These are phyloP conservation scores for Fraxinus nigra DNA, from an alignment of 305 asterid species.

Conservation along the genomic window DNA sequence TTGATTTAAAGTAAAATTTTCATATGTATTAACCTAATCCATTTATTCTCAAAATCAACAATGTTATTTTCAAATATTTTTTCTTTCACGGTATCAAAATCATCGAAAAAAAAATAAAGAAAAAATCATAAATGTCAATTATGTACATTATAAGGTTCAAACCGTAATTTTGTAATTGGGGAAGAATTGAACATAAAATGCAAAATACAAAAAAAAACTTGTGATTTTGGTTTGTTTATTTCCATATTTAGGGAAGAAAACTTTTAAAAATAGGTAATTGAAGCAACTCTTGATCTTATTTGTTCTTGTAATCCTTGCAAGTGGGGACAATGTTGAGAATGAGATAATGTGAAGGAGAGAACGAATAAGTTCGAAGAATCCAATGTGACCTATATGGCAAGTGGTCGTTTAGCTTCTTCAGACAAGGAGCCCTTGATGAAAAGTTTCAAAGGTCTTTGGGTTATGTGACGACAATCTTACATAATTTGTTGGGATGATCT, in stretches of 20 bases:
- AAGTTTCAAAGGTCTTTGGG: slow-evolving; percentile 19
- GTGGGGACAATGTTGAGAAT: slow-evolving; percentile 38
- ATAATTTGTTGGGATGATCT: slow-evolving; percentile 35
- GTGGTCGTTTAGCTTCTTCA: slow-evolving; percentile 17
- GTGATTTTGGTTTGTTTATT: neutral
- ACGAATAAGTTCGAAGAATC: slow-evolving; percentile 31
- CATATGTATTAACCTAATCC: neutral
- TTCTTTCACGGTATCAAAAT: too few relatives aligned
- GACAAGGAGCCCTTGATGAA: slow-evolving; percentile 20
- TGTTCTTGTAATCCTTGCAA: neutral
- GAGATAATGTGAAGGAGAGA: slow-evolving; percentile 42
- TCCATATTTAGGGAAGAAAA: neutral
- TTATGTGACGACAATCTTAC: slow-evolving; percentile 22
- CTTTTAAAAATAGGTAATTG: neutral
- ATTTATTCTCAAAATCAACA: neutral
- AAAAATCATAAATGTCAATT: neutral
- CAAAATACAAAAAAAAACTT: neutral
- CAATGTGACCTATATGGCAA: slow-evolving; percentile 21
- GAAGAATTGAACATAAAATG: neutral
- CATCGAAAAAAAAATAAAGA: too few relatives aligned
- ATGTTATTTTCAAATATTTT: too few relatives aligned
- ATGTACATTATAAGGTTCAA: neutral
- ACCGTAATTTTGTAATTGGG: neutral
- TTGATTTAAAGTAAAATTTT: neutral
- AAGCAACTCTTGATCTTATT: neutral